These are phyloP conservation scores for Russula virescens DNA, from an alignment of 768 basidiomycete species.

Conservation along the genomic window DNA sequence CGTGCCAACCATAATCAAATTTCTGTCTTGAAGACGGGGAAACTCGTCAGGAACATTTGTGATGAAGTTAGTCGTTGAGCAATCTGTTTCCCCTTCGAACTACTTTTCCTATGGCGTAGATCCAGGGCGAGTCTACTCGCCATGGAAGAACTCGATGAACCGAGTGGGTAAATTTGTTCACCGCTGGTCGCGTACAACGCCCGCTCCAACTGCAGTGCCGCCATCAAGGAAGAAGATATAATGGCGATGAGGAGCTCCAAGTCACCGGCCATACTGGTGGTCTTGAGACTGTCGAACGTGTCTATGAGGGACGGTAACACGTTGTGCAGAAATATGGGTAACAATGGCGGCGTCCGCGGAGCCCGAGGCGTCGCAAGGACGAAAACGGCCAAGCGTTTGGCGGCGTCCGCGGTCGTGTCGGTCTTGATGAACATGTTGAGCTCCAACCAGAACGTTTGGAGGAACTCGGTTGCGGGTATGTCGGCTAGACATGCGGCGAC, in stretches of 20 bases:
- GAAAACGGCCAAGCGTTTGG: constrained; percentile 61
- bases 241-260: constrained; percentile 62
- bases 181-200: constrained; percentile 50
- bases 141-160: constrained; percentile 58
- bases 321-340: constrained; percentile 68
- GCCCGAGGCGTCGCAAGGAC: constrained; percentile 58
- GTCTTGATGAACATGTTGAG: constrained; percentile 46
- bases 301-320: constrained; percentile 58
- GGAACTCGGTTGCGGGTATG: constrained; percentile 53
- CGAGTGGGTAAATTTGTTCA: constrained; percentile 47
- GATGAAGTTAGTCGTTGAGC: constrained; percentile 56
- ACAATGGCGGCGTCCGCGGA: constrained; percentile 49
- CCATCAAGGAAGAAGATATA: constrained; percentile 59
- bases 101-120: constrained; percentile 46
- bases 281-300: constrained; percentile 46
- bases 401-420: constrained; percentile 52
- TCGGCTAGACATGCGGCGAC: constrained; percentile 59
- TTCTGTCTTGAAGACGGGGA: constrained; percentile 55
- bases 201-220: constrained; percentile 66
- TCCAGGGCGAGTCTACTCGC: constrained; percentile 62
- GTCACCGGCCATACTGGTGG: constrained; percentile 48
- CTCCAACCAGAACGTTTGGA: constrained; percentile 65
- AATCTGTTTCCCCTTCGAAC: constrained; percentile 47
- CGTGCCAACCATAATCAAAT: constrained; percentile 18
- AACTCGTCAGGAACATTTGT: constrained; percentile 64